Conservation (phyloP, 1,139 yeast genomes). For the Yamadazyma membranifaciens region DNA sequence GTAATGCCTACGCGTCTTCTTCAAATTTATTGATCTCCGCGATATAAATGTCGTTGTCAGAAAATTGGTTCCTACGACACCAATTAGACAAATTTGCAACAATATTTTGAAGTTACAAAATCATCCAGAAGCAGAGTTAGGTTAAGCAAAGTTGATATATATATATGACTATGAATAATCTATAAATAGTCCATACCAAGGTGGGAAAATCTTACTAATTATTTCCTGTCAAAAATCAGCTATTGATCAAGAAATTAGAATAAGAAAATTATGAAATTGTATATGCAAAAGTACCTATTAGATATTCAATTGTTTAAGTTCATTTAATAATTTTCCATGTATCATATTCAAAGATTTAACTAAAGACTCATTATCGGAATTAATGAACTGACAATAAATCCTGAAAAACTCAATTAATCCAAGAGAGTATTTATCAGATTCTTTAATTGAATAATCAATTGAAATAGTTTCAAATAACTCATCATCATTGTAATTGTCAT, state of each 20-base stretch:
- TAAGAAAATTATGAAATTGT: too few species aligned
- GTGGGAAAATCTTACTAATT: too few species aligned
- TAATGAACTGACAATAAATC: slow-evolving; percentile 3
- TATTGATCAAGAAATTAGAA: too few species aligned
- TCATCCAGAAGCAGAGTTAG: too few species aligned
- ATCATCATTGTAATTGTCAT: slow-evolving; percentile 8
- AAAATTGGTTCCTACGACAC: background rate
- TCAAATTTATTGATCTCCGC: background rate
- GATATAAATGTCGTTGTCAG: too few species aligned
- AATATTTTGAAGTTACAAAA: too few species aligned
- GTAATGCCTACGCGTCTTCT: background rate
- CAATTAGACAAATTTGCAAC: too few species aligned
- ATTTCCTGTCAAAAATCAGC: too few species aligned
- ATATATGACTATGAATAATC: too few species aligned
- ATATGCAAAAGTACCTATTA: background rate
- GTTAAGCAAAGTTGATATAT: too few species aligned
- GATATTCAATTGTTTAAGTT: slow-evolving; percentile 7
- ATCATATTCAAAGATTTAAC: slow-evolving; percentile 12
- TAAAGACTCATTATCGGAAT: slow-evolving; percentile 8
- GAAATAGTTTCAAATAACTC: slow-evolving; percentile 13
- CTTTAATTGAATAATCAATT: slow-evolving; percentile 14
- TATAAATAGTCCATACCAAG: too few species aligned
- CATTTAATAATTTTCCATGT: slow-evolving; percentile 14
- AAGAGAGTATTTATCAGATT: slow-evolving; percentile 8
- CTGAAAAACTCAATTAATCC: slow-evolving; percentile 12